phyloP scores from a whole-genome alignment of 495 filamentous ascomycete species.

The Pseudevernia furfuracea region DNA sequence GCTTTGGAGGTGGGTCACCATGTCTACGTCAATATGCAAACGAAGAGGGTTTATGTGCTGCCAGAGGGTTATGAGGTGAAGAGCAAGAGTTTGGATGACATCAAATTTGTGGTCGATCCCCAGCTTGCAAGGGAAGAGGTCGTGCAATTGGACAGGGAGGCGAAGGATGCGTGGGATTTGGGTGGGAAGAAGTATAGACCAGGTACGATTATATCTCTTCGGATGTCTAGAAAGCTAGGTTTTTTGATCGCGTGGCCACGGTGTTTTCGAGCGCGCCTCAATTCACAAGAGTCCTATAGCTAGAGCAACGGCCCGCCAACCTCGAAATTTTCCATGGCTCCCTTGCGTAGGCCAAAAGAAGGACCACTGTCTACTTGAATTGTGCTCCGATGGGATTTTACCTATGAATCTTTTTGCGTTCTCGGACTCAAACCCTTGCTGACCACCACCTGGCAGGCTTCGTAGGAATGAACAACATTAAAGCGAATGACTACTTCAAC shows the following conservation, averaged over 20 bases:
- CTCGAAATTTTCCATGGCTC: background rate
- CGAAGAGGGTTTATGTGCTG: conserved; percentile 89
- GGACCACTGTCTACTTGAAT: background rate
- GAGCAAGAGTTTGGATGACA: conserved; percentile 93
- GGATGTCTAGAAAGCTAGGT: background rate
- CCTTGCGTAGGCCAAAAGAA: background rate
- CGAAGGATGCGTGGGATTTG: conserved; percentile 68
- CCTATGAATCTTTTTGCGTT: background rate
- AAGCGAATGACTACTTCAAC: conserved; percentile 98
- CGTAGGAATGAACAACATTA: conserved; percentile 99
- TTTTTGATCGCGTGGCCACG: background rate
- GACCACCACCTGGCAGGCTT: conserved; percentile 48
- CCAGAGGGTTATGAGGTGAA: conserved; percentile 96
- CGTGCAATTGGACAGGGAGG: conserved; percentile 67
- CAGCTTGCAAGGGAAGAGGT: conserved; percentile 73
- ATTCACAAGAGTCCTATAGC: background rate
- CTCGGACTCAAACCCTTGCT: background rate
- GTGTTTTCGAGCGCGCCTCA: background rate
- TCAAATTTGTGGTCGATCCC: conserved; percentile 98
- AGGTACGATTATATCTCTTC: conserved; percentile 36
- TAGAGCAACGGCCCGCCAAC: background rate
- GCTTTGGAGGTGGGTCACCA: conserved; percentile 91
- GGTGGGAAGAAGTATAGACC: conserved; percentile 76
- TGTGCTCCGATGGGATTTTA: background rate
- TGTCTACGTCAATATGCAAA: conserved; percentile 95